phyloP scores from a whole-genome alignment of 106 monocot genomes.

The Dactylorhiza incarnata region DNA sequence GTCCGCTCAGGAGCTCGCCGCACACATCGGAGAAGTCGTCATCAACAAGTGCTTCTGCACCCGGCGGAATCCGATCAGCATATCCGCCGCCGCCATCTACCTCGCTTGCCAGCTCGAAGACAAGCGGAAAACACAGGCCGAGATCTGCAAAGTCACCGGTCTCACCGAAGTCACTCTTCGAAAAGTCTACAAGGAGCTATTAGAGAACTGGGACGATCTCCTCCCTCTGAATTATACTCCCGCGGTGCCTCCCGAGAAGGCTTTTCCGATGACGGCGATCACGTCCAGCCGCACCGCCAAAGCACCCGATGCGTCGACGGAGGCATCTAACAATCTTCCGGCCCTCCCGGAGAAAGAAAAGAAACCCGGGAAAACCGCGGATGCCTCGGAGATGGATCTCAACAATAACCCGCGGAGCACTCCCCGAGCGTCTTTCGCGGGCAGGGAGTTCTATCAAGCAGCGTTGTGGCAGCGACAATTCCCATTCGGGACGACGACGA shows the following conservation, averaged over 20 bases:
- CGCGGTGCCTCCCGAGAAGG: constrained; percentile 88
- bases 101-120: constrained; percentile 95
- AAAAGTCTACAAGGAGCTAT: constrained; percentile 93
- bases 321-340: constrained; percentile 18
- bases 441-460: constrained; percentile 32
- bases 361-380: constrained; percentile 23
- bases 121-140: constrained; percentile 97
- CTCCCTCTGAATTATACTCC: constrained; percentile 90
- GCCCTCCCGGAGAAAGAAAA: constrained; percentile 39
- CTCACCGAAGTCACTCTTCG: constrained; percentile 95
- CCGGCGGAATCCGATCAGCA: constrained; percentile 92
- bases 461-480: constrained; percentile 44
- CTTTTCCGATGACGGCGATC: constrained; percentile 85
- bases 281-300: constrained; percentile 47
- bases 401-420: constrained; percentile 9
- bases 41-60: constrained; percentile 98
- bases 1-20: constrained; percentile 99
- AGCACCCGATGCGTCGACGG: constrained; percentile 31
- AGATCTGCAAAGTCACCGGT: constrained; percentile 97
- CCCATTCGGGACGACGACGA: constrained; percentile 15
- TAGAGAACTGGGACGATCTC: constrained; percentile 95
- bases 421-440: constrained; percentile 16
- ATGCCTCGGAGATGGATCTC: constrained; percentile 17
- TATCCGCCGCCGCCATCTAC: constrained; percentile 96
- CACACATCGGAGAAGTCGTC: constrained; percentile 96